Conservation (phyloP, 768 basidiomycete genomes). For the Suillus alpinus region DNA sequence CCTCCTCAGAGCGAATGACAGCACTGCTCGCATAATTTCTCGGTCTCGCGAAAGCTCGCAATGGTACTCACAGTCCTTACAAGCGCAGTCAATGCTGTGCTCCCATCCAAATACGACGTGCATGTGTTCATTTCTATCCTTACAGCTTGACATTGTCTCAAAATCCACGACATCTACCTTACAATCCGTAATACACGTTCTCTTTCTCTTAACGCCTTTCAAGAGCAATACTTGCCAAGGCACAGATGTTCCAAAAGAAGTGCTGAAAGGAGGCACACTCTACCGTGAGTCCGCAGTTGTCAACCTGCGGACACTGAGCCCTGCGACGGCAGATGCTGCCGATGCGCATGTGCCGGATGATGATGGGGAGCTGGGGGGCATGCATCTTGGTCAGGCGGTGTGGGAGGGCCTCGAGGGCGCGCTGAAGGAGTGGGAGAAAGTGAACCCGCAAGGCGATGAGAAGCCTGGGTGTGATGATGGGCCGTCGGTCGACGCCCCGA, state of each 20-base stretch:
- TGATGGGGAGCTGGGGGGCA: slow-evolving; percentile 72
- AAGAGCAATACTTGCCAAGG: slow-evolving; percentile 43
- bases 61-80: too few species aligned
- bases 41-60: too few species aligned
- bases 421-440: slow-evolving; percentile 64
- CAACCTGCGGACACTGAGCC: slow-evolving; percentile 35
- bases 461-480: slow-evolving; percentile 19
- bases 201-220: slow-evolving; percentile 81
- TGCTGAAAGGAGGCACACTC: slow-evolving; percentile 73
- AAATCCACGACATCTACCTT: slow-evolving; percentile 64
- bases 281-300: slow-evolving; percentile 77
- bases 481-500: slow-evolving; percentile 22
- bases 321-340: slow-evolving; percentile 26
- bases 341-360: slow-evolving; percentile 52
- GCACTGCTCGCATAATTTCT: too few species aligned
- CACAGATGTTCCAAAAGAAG: slow-evolving; percentile 45
- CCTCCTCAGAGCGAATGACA: too few species aligned
- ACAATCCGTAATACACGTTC: slow-evolving; percentile 77
- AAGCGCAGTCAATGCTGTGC: too few species aligned
- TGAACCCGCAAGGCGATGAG: slow-evolving; percentile 18
- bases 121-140: too few species aligned
- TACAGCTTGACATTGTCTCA: too few species aligned
- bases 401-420: slow-evolving; percentile 76
- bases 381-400: slow-evolving; percentile 60
- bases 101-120: too few species aligned